Base-by-base conservation (phyloP, 73 alveolate genomes). In the Paramecium tetraurelia region DNA sequence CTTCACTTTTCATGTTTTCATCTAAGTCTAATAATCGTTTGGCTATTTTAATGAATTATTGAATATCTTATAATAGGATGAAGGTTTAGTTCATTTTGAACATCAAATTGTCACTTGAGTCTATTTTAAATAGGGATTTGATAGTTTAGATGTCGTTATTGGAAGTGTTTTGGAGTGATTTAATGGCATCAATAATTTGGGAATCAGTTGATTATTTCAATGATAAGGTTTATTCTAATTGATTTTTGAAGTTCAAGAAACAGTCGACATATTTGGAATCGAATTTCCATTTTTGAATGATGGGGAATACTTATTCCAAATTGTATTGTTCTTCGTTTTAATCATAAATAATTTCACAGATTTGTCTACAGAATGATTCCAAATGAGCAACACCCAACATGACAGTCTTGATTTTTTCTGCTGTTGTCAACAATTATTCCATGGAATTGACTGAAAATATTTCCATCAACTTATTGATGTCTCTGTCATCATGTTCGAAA, bases 1-100 rank as follows among this genome's bases (percentile, higher is more conserved):
- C 93, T 59, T 86, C 87, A 40, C 59, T 63, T 40, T 77, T 86
- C 88, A 86, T 59, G 18, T 86, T 77, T 86, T 86, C 93, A 68
- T 86, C 93, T 29, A 86, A 76, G 0, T 86, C 93, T 36, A 86
- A 59, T 68, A 59, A 18, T 11, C 85, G 38, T 53, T 86, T 86
- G 8, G 87, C 50, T 20, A 86, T 58, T 41, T 86, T 86, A 33
- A 86, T 86, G 29, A 86, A 86, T 69, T 58, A 63, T 40, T 86
- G 27, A 68, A 86, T 86, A 10, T 86, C 93, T 38, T 63, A 63
- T 20, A 86, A 35, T 35, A 63, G 7, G 11, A 86, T 31, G 41
- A 59, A 86, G 38, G 48, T 86, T 68, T 86, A 53, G 20, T 58
- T 86, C 84, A 86, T 86, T 38, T 58, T 59, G 4, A 77, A 33